Conservation (phyloP, 805 yeast genomes). For the Grigorovia transvaalensis region DNA sequence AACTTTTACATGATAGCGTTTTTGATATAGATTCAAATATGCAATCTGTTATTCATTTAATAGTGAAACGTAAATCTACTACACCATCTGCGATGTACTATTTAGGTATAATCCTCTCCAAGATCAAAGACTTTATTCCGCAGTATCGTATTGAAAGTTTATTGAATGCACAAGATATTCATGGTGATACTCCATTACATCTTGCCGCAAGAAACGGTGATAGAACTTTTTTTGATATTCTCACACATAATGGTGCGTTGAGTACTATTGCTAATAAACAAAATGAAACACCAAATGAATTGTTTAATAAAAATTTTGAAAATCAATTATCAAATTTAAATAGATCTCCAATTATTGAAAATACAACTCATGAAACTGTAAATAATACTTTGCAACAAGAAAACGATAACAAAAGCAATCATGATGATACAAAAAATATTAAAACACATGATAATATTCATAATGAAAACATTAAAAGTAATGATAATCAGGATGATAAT, state of each 20-base stretch:
- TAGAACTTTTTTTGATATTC: constrained; percentile 26
- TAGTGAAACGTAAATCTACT: constrained; percentile 60
- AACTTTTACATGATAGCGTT: constrained; percentile 64
- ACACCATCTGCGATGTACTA: constrained; percentile 78
- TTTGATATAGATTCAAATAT: constrained; percentile 64
- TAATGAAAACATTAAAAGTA: constrained; percentile 24
- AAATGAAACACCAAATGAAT: constrained; percentile 21
- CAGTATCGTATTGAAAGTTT: constrained; percentile 48
- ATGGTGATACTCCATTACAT: constrained; percentile 88
- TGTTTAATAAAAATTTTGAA: constrained; percentile 31
- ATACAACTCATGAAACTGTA: constrained; percentile 31
- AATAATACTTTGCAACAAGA: constrained; percentile 30
- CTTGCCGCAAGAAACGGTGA: constrained; percentile 70
- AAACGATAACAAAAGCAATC: neutral
- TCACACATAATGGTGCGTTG: constrained; percentile 22
- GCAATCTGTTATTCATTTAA: constrained; percentile 78
- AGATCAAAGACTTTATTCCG: constrained; percentile 55
- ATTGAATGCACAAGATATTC: constrained; percentile 54
- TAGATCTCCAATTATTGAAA: neutral
- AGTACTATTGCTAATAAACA: constrained; percentile 39
- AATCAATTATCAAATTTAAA: constrained; percentile 4
- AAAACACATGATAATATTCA: constrained; percentile 23
- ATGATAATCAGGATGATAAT: neutral
- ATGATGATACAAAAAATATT: neutral
- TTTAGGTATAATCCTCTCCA: constrained; percentile 62